Conservation (phyloP, 805 yeast species). For the Ogataea naganishii region DNA sequence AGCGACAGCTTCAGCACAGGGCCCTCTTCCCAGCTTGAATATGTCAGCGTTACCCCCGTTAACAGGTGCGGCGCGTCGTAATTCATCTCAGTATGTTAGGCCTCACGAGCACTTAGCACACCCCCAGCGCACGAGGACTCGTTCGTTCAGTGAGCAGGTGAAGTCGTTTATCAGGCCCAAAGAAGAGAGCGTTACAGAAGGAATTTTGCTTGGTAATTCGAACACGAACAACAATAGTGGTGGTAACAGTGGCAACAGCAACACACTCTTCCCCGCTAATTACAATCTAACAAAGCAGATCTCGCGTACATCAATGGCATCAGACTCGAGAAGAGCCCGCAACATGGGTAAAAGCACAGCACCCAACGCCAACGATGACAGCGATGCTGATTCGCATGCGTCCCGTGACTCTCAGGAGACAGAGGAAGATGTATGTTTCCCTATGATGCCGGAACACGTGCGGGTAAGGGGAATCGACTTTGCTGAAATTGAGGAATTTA, state of each 20-base stretch:
- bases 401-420: slow-evolving; percentile 82
- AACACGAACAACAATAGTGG: slow-evolving; percentile 4
- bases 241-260: slow-evolving; percentile 4
- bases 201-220: slow-evolving; percentile 17
- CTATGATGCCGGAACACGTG: slow-evolving; percentile 65
- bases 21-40: too few relatives aligned
- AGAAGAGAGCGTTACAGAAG: slow-evolving; percentile 20
- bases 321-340: slow-evolving; percentile 13
- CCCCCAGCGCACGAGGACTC: slow-evolving; percentile 23
- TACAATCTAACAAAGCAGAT: slow-evolving; percentile 15
- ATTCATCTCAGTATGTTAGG: too few relatives aligned
- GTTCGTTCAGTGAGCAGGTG: slow-evolving; percentile 35
- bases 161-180: slow-evolving; percentile 26
- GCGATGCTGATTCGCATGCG: slow-evolving; percentile 64
- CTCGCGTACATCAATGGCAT: slow-evolving; percentile 23
- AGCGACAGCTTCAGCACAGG: too few relatives aligned
- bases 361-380: slow-evolving; percentile 17
- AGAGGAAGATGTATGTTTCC: slow-evolving; percentile 96
- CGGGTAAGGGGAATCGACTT: slow-evolving; percentile 76
- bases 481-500: slow-evolving; percentile 80
- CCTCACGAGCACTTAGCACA: too few relatives aligned
- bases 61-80: too few relatives aligned
- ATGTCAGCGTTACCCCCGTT: too few relatives aligned
- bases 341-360: slow-evolving; percentile 6
- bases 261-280: slow-evolving; percentile 10